These are phyloP conservation scores for Kodamaea alishanica DNA, from an alignment of 1,139 yeast species.

Conservation along the genomic window DNA sequence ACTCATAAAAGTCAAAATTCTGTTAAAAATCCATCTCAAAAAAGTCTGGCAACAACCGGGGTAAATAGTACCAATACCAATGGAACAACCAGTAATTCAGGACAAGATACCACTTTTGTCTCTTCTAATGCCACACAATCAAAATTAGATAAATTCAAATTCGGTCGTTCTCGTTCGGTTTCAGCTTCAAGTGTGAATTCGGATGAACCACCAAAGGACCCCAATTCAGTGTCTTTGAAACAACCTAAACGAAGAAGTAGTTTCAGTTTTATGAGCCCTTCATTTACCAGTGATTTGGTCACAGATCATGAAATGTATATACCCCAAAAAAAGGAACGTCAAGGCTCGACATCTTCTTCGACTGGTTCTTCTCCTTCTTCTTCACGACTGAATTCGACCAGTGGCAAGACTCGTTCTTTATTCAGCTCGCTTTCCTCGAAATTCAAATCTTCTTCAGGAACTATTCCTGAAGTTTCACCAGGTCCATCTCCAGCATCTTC, in stretches of 20 bases:
- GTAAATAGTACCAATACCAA: neutral
- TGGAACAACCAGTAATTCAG: neutral
- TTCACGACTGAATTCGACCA: conserved; percentile 23
- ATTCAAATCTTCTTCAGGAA: conserved; percentile 30
- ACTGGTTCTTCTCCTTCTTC: conserved; percentile 16
- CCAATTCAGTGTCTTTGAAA: neutral
- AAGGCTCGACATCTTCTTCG: neutral
- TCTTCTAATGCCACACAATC: neutral
- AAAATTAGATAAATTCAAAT: conserved; percentile 21
- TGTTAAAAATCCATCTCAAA: no score
- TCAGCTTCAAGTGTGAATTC: conserved; percentile 21
- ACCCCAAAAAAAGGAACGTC: neutral
- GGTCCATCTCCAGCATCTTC: conserved; percentile 2
- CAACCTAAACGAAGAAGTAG: conserved; percentile 17
- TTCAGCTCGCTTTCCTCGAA: conserved; percentile 56
- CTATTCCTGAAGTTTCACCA: conserved; percentile 4
- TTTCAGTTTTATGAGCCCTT: conserved; percentile 10
- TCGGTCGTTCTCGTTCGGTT: conserved; percentile 31
- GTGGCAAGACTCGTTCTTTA: conserved; percentile 36
- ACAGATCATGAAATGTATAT: conserved; percentile 2
- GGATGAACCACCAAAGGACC: neutral
- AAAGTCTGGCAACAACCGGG: no score
- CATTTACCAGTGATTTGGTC: conserved; percentile 8
- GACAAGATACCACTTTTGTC: neutral
- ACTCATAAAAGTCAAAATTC: no score